Conservation (phyloP, 1,284 basidiomycete species). For the Tausonia pullulans region DNA sequence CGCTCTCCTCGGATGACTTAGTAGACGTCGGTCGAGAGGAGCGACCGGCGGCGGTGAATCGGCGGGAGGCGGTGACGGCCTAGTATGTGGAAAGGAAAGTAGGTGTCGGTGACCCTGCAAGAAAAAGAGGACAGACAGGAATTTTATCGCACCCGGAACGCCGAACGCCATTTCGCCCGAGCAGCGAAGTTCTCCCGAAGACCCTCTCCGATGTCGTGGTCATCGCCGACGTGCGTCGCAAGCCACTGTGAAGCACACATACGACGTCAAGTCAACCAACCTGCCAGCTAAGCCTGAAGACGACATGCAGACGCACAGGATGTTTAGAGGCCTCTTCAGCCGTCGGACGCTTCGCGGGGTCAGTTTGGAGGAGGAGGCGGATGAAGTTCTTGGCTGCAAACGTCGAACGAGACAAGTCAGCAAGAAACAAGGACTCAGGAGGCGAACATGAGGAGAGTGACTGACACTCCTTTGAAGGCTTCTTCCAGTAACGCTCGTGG, state of each 20-base stretch:
- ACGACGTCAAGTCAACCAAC: conserved; percentile 4
- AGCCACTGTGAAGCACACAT: conserved; percentile 47
- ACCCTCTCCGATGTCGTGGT: conserved; percentile 32
- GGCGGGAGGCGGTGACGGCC: too few species aligned
- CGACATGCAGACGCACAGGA: conserved; percentile 34
- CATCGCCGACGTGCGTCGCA: conserved; percentile 43
- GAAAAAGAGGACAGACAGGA: not conserved
- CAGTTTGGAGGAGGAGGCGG: conserved; percentile 55
- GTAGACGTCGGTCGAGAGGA: too few species aligned
- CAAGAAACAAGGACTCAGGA: not conserved
- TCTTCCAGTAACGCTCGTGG: conserved; percentile 88
- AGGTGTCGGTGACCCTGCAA: too few species aligned
- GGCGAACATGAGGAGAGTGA: not conserved
- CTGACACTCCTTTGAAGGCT: conserved; percentile 61
- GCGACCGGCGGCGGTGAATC: too few species aligned
- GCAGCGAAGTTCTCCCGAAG: conserved; percentile 56
- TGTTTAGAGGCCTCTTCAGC: conserved; percentile 61
- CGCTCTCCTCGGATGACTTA: too few species aligned
- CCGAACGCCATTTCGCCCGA: conserved; percentile 8
- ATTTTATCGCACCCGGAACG: not conserved
- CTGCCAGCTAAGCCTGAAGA: not conserved
- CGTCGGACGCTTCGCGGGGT: conserved; percentile 60
- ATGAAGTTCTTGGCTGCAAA: conserved; percentile 73
- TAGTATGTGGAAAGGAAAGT: too few species aligned
- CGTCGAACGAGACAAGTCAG: not conserved